Base-by-base conservation (phyloP, 202 grass and related monocot species). In the Zoysia matrella region DNA sequence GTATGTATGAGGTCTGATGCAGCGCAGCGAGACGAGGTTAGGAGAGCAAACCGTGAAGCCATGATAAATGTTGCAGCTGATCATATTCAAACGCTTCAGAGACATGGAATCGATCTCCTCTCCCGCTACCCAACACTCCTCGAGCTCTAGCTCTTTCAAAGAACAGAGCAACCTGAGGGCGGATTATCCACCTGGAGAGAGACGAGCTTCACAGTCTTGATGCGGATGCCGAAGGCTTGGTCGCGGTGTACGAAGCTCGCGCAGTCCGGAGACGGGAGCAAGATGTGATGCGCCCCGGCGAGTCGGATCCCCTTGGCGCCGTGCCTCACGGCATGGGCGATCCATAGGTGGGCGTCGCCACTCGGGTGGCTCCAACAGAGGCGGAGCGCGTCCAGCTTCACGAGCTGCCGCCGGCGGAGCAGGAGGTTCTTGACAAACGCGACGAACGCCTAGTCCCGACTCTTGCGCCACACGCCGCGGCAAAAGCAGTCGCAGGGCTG, bases 121-220 rank as follows among this genome's bases (percentile, higher is more conserved):
- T 30, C 44, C 44, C 43, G 5, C 6, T 60, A 80, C 41, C 0
- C 0, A 30, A 45, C 53, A 60, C 13, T 69, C 15, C 47, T 40
- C 61, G 47, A 86, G 70, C 53, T 75, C 71, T 41, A 80, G 53
- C 49, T 62, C 54, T 16, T 86, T 45, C 77, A 80, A 69, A 75
- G 11, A 80, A 52, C 36, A 74, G 11, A 80, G 52, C 40, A 12
- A 52, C n/a, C 11, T 4, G 53, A 86, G 62, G 63, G 11, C 5
- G 49, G 22, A 16, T 7, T 11, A 44, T 40, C 8, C 53, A 75
- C 49, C 8, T 0, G 2, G 46, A 86, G 40, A 66, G 51, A 52
- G 69, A 6, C 11, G 18, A 86, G 52, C 76, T 80, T 72, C 60
- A 86, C 66, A 61, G 60, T 67, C 61, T 51, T 67, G 83, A 67